A percentile compares a stretch with the other conserved stretches of the same genome.
Evolutionary conservation across 768 basidiomycete genomes (phyloP).

Genomic region (Naganishia onofrii): DNA sequence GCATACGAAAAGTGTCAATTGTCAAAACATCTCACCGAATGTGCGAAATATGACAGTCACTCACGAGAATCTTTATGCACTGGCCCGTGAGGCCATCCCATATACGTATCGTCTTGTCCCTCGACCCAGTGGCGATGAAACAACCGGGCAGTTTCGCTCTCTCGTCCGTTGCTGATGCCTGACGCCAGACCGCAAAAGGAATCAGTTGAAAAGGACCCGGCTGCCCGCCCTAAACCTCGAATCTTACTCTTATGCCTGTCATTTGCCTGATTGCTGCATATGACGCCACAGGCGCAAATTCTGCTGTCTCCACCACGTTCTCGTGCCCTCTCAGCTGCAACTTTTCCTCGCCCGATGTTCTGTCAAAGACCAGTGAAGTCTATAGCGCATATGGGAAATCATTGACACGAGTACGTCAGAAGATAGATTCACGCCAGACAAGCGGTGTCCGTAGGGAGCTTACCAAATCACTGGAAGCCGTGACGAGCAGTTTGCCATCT

Average conservation of each 20-base stretch:
- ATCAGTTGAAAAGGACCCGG: neutral
- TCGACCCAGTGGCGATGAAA: constrained; percentile 75
- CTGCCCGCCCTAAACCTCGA: neutral
- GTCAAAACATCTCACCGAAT: neutral
- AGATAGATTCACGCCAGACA: neutral
- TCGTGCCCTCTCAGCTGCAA: constrained; percentile 83
- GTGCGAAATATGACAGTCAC: constrained; percentile 37
- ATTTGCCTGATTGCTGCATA: constrained; percentile 75
- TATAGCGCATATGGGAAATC: constrained; percentile 45
- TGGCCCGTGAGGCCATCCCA: constrained; percentile 82
- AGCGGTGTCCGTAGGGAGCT: constrained; percentile 37
- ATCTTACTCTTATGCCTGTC: constrained; percentile 63
- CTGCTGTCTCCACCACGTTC: constrained; percentile 75
- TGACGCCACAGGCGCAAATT: constrained; percentile 73
- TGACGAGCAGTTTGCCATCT: constrained; percentile 72
- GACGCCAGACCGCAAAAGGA: neutral
- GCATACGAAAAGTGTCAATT: neutral
- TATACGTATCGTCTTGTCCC: constrained; percentile 87
- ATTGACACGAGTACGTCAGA: constrained; percentile 1
- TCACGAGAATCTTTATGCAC: constrained; percentile 70
- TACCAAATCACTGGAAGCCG: constrained; percentile 85
- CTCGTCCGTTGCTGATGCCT: constrained; percentile 59
- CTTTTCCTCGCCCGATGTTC: constrained; percentile 70
- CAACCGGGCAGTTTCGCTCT: constrained; percentile 52
- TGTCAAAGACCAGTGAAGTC: constrained; percentile 77